Percentiles rank a stretch among this genome's conserved stretches.
These are phyloP conservation scores for Malus hybrid DNA, from an alignment of 331 rosid species.

Conservation along the genomic window DNA sequence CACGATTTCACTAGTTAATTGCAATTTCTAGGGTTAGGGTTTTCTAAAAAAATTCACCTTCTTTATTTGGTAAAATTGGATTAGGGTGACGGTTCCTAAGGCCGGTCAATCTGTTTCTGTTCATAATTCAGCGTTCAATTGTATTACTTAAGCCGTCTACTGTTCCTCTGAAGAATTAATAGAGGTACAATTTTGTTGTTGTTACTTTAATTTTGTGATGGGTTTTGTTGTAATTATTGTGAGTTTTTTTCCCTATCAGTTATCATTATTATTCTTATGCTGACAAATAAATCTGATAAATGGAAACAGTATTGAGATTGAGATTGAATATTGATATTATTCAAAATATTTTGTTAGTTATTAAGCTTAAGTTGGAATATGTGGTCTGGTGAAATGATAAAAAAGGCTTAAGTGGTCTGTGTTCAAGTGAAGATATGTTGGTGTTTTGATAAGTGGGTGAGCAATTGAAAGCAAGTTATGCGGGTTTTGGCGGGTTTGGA, in stretches of 20 bases:
- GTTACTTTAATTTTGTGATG: background rate
- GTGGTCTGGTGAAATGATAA: background rate
- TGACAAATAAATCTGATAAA: background rate
- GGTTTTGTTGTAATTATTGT: background rate
- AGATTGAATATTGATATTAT: background rate
- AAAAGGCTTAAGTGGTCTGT: background rate
- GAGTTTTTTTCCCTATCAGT: background rate
- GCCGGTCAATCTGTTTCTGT: background rate
- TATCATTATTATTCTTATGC: background rate
- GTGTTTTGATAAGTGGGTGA: background rate
- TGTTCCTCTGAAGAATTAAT: slow-evolving; percentile 1
- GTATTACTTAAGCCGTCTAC: slow-evolving; percentile 11
- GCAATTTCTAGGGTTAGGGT: slow-evolving; percentile 46
- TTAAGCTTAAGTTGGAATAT: background rate
- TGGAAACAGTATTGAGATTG: background rate
- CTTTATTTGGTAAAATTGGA: slow-evolving; percentile 22
- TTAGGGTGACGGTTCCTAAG: slow-evolving; percentile 17
- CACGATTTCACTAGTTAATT: background rate
- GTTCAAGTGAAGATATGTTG: background rate
- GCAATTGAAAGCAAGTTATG: background rate
- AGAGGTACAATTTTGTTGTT: slow-evolving; percentile 9
- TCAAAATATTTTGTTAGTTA: background rate
- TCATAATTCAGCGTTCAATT: background rate
- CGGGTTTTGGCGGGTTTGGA: background rate
- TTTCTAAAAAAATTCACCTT: background rate